Conservation (phyloP, 1,284 basidiomycete species). For the Ganoderma lingzhi region DNA sequence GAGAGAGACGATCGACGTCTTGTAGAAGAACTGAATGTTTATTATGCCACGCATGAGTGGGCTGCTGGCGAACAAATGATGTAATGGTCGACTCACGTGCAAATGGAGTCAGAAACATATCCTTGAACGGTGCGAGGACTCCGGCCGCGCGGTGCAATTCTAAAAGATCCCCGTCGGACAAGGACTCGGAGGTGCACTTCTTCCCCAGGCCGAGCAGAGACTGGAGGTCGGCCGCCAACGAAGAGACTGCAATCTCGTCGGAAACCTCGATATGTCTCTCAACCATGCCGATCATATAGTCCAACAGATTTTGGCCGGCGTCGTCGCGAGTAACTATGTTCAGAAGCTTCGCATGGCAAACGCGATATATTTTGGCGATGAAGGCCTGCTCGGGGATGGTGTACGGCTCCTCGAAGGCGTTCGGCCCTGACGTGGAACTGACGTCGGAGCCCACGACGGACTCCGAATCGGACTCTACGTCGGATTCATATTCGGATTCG, state of each 20-base stretch:
- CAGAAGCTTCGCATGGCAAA: not conserved
- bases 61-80: too few relatives aligned
- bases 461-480: too few relatives aligned
- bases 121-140: not conserved
- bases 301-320: not conserved
- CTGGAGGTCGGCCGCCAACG: not conserved
- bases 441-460: not conserved
- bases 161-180: not conserved
- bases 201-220: not conserved
- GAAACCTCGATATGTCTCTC: not conserved
- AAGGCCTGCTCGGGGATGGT: not conserved
- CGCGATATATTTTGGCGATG: not conserved
- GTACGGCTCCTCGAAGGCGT: not conserved
- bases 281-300: not conserved
- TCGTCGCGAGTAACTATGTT: not conserved
- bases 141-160: not conserved
- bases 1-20: not conserved
- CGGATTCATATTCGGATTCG: too few relatives aligned
- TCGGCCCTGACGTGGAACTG: not conserved
- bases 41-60: not conserved
- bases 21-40: not conserved
- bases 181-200: not conserved
- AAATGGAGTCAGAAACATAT: not conserved
- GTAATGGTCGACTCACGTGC: not conserved
- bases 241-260: not conserved